Conservation (phyloP, 768 basidiomycete species). For the Boletus tylopilopsis region DNA sequence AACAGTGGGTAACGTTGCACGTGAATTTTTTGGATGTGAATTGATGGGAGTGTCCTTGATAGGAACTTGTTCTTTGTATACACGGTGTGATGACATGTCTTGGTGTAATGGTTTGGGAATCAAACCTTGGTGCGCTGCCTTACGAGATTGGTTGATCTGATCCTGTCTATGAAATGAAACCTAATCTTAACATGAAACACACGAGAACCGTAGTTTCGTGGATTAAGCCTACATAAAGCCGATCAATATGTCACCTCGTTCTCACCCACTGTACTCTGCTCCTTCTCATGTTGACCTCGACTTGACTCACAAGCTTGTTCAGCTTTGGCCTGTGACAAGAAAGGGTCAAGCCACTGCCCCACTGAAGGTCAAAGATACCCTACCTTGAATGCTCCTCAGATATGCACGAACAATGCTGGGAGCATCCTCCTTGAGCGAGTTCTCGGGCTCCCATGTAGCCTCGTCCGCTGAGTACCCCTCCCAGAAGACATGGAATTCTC, state of each 20-base stretch:
- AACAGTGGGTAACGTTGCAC: conserved; percentile 41
- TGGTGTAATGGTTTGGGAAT: conserved; percentile 5
- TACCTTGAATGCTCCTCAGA: conserved; percentile 16
- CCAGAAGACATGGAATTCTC: conserved; percentile 53
- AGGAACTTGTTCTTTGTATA: conserved; percentile 62
- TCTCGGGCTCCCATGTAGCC: conserved; percentile 59
- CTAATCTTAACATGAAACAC: conserved; percentile 12
- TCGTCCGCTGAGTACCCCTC: conserved; percentile 46
- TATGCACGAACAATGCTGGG: conserved; percentile 44
- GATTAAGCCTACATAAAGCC: conserved; percentile 9
- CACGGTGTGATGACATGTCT: conserved; percentile 36
- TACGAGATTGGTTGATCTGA: conserved; percentile 1
- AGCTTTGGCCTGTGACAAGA: conserved; percentile 3
- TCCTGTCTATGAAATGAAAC: conserved; percentile 11
- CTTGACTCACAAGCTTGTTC: neutral
- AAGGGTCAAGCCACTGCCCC: neutral
- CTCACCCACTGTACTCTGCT: conserved; percentile 3
- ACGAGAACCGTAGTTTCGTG: neutral
- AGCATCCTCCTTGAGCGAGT: conserved; percentile 45
- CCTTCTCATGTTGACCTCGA: neutral
- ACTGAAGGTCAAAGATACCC: neutral
- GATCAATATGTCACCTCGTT: neutral
- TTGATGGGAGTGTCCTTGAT: conserved; percentile 1
- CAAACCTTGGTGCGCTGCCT: neutral
- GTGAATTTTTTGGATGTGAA: neutral